Evolutionary conservation across 75 land plant species (phyloP), one percentile per base, ranked within the genome.

Genomic region (Picea glauca): DNA sequence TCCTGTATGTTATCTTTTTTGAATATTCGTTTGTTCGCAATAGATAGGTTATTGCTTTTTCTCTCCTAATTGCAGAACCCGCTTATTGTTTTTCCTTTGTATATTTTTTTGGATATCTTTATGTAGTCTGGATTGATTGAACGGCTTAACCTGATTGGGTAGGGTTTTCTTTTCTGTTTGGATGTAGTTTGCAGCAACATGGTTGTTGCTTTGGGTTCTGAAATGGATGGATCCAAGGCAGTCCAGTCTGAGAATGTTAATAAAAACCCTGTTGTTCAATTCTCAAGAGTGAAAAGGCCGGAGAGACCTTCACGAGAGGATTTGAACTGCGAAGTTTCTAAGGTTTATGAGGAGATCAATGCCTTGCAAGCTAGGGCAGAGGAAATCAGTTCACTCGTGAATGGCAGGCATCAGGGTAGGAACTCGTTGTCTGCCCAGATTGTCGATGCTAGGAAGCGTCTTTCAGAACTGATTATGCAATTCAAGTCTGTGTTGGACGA

Each of bases 351-450:
- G 58, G 76, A 87, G 63, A 73, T 87, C 43, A 78, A 85, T 75
- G 80, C 32, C n/a, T 58, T 81, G 18, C 76, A 85, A 26, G 35
- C 26, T 21, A 76, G 88, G 54, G 62, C 74, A 21, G 23, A 35
- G 15, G 88, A 84, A 60, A 87, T 87, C 50, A 87, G 77, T 58
- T 58, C 74, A 13, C 35, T 78, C 4, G 60, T 86, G 3, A 87
- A 83, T 82, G 73, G 70, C 54, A 84, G 78, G 76, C 72, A 77
- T 15, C 87, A 81, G 50, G 85, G 72, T 58, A 77, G 62, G 80
- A 60, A 76, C 21, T 31, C 75, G 20, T 26, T 76, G 20, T 84
- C 87, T 62, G 78, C 58, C 31, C 80, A 87, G 80, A 50, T 77
- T 33, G 38, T 85, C 13, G 83, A 84, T 54, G 87, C 83, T 0